Evolutionary conservation across 83 land plant genomes (phyloP).

Genomic region (Picea abies): DNA sequence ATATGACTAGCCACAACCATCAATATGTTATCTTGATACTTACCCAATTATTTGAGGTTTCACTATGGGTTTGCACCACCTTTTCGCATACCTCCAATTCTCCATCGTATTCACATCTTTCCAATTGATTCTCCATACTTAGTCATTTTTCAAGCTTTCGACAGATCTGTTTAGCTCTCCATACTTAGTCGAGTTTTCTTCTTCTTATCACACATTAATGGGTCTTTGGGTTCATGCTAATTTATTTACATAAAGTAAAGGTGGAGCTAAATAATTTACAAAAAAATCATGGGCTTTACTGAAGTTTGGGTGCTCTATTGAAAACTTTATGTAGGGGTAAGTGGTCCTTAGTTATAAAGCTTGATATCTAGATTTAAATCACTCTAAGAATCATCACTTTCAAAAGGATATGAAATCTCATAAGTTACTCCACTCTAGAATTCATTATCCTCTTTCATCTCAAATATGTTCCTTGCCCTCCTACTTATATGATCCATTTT

Average conservation of each 20-base stretch:
- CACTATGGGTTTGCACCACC: too few relatives aligned
- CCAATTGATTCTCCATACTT: too few relatives aligned
- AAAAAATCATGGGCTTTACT: not conserved
- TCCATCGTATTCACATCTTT: too few relatives aligned
- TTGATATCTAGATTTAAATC: not conserved
- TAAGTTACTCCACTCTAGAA: not conserved
- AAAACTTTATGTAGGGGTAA: constrained; percentile 6
- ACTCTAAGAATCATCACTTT: not conserved
- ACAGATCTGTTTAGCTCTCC: too few relatives aligned
- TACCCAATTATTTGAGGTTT: too few relatives aligned
- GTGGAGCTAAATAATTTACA: constrained; percentile 1
- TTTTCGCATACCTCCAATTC: too few relatives aligned
- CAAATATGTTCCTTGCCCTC: not conserved
- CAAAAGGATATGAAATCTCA: not conserved
- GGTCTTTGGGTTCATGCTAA: too few relatives aligned
- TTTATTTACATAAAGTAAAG: not conserved
- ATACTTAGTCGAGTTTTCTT: too few relatives aligned
- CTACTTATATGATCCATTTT: constrained; percentile 5
- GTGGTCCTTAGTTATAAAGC: not conserved
- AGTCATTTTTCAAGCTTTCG: too few relatives aligned
- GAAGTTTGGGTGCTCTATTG: constrained; percentile 9
- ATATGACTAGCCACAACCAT: too few relatives aligned
- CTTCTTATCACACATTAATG: too few relatives aligned
- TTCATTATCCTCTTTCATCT: constrained; percentile 6
- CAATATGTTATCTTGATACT: too few relatives aligned